Evolutionary conservation across 129 eudicot genomes (phyloP).

Genomic region (Heracleum sosnowskyi): DNA sequence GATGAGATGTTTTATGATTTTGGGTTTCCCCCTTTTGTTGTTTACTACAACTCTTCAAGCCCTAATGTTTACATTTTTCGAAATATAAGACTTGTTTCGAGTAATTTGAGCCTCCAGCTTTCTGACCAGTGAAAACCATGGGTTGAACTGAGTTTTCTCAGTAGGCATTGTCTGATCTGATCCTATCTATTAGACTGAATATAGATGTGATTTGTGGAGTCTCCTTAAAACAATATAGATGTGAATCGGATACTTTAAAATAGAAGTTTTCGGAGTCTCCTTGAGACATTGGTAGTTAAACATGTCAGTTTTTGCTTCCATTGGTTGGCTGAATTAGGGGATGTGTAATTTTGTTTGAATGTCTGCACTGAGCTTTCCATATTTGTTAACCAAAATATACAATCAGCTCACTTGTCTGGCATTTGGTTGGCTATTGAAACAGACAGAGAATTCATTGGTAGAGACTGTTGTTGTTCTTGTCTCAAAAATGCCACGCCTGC

Average conservation of each 20-base stretch:
- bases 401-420: not conserved
- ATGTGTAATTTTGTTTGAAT: not conserved
- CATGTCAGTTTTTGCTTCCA: not conserved
- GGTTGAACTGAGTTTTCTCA: not conserved
- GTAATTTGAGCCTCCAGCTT: too few species aligned
- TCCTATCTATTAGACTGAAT: not conserved
- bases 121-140: too few species aligned
- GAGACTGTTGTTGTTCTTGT: constrained; percentile 93
- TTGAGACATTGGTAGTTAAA: not conserved
- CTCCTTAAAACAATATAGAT: too few species aligned
- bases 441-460: constrained; percentile 92
- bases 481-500: constrained; percentile 91
- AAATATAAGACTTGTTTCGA: too few species aligned
- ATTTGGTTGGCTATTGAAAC: too few species aligned
- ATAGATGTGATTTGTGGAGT: too few species aligned
- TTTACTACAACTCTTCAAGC: too few species aligned
- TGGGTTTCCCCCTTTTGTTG: too few species aligned
- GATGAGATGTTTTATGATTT: too few species aligned
- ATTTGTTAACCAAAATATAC: not conserved
- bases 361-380: not conserved
- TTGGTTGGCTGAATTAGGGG: not conserved
- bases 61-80: too few species aligned
- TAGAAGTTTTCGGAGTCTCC: not conserved
- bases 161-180: too few species aligned
- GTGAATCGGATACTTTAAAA: not conserved